Conservation (phyloP, 1,284 basidiomycete genomes). For the Phlebopus sp. region DNA sequence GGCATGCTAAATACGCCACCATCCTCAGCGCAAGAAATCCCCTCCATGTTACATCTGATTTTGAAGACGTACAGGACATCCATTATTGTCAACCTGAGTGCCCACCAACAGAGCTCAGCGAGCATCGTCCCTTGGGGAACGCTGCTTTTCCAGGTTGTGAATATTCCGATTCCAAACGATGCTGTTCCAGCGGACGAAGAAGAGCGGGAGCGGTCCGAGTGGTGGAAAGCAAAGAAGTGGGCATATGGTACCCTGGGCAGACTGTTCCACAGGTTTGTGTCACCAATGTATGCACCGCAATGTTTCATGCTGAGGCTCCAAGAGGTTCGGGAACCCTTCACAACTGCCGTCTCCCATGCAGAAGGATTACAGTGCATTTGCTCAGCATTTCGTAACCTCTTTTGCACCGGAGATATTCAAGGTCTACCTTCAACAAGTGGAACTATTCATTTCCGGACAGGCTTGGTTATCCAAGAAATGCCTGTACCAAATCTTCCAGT, state of each 20-base stretch:
- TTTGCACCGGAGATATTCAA: constrained; percentile 86
- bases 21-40: constrained; percentile 61
- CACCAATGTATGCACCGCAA: neutral
- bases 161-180: constrained; percentile 62
- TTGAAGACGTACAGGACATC: constrained; percentile 82
- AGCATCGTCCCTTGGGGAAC: constrained; percentile 82
- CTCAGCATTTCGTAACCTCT: constrained; percentile 70
- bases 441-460: constrained; percentile 66
- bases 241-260: constrained; percentile 73
- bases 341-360: constrained; percentile 74
- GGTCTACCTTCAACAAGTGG: constrained; percentile 74
- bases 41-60: constrained; percentile 76
- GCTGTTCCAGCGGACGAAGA: constrained; percentile 70
- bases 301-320: constrained; percentile 9
- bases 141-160: constrained; percentile 75
- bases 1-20: constrained; percentile 63
- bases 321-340: constrained; percentile 78
- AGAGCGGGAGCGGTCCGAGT: constrained; percentile 72
- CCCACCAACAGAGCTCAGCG: constrained; percentile 70
- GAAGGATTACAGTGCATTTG: constrained; percentile 67
- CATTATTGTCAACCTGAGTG: constrained; percentile 67
- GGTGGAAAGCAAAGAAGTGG: constrained; percentile 93
- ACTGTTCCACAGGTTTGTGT: constrained; percentile 68
- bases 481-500: constrained; percentile 77
- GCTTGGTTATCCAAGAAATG: constrained; percentile 80